Base-by-base conservation (phyloP, 305 asterid species). In the Fraxinus sp. region DNA sequence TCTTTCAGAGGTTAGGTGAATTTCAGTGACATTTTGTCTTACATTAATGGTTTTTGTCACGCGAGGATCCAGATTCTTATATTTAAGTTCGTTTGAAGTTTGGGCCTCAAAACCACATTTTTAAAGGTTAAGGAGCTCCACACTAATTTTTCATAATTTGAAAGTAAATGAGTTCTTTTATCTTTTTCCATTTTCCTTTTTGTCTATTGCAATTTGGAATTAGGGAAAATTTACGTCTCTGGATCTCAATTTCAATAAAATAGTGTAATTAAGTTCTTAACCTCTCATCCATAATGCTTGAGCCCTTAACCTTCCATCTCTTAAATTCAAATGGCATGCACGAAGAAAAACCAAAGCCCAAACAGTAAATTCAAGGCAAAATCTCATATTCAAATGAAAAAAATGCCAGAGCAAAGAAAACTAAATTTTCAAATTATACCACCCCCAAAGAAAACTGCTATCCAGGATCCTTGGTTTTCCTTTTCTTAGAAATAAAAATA, bases 281-380 rank as follows among this genome's bases (percentile, higher is more conserved):
- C 7, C 18, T 49, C 14, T 49, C 7, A 49, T 14, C 7, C n/a
- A 14, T 13, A 3, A 49, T 49, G 7, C 7, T 49, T 16, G 59
- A 49, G 20, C 20, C 59, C 18, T 14, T 13, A 49, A 49, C 20
- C 59, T 14, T 4, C 20, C 4, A 3, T 16, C 18, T 49, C 2
- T 14, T 10, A 62, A 39, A 66, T 77, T 62, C 52, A 55, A 52
- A 80, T 44, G 4, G 33, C 89, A 82, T 82, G 89, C 87, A 88
- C 76, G 74, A 39, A 64, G 62, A 68, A n/a, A n/a, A n/a, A n/a
- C n/a, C n/a, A 55, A 85, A 59, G 18, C 83, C 4, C 3, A 18
- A 24, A 26, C 5, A 28, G 44, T n/a, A 14, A 74, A 77, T 81
- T 78, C 35, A 39, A 77, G 6, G 84, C 28, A 72, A 55, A 83